Base-by-base conservation (phyloP, 176 grass and related monocot species). In the Musa itinerans region DNA sequence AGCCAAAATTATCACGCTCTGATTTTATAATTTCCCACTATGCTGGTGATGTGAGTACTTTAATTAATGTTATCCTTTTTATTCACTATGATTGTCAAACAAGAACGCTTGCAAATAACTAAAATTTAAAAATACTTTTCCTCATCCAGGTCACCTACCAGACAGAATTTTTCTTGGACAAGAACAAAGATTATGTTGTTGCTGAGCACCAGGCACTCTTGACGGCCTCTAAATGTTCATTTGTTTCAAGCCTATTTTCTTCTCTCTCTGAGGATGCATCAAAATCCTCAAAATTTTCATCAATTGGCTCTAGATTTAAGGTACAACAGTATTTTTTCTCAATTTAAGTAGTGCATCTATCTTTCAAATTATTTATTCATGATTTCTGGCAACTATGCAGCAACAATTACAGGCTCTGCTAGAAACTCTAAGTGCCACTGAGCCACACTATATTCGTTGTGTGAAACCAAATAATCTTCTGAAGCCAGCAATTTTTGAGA, bases 101-200 rank as follows among this genome's bases (percentile, higher is more conserved):
- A 43, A 43, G 34, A 43, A 43, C 6, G 34, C 74, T 24, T 54
- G 14, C 25, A 52, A 15, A 10, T 14, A 23, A n/a, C 10, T 20
- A 49, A 59, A 43, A 10, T 79, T 59, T n/a, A 50, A 5, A 57
- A 10, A 78, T 83, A 67, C 72, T 20, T 85, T 86, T 76, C 43
- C 77, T 76, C 14, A 65, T 89, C 65, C 61, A 98, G 94, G 94
- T 98, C 49, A 93, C 84, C 16, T 98, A 98, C 84, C 90, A 98
- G 79, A 98, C 94, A 27, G 86, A 93, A 76, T 54, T 93, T 8
- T 98, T 98, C 79, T 85, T 98, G 76, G 94, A 93, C 74, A 98
- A 98, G 83, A 98, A 98, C 80, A 98, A 93, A 79, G 94, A 98
- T 83, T 93, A 90, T 93, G 90, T 92, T 81, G 90, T 98, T 20